Evolutionary conservation across 495 filamentous ascomycete species (phyloP), one percentile per base, ranked within the genome.

Genomic region (Pseudotulostoma volvatum): DNA sequence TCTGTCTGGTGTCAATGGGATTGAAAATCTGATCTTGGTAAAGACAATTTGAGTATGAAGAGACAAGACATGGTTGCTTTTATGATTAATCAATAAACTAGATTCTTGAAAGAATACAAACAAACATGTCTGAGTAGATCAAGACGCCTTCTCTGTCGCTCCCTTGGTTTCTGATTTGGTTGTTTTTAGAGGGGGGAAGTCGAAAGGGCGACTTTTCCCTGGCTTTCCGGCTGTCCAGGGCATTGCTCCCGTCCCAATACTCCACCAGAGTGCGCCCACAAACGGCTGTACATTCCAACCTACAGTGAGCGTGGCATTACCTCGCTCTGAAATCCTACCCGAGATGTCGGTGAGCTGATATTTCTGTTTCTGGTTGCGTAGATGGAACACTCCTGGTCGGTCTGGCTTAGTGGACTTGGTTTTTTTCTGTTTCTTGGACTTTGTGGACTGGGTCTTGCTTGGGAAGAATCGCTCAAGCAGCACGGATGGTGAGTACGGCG

Each of bases 221-320:
- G 47, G 64, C 55, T 55, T 73, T 57, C 85, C 84, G 75, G 34
- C 60, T 41, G 43, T 84, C 71, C 51, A 67, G 46, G 51, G 77
- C 67, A 53, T 53, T 42, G 61, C 52, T 54, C 67, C 59, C 51
- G 73, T 51, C 14, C 52, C 50, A 47, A 55, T 52, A 54, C 73
- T 73, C 88, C 87, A 95, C 18, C 75, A 75, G 61, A 96, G 56
- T 16, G 78, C 63, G 15, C 90, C 90, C 15, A 96, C 84, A 84
- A 87, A 95, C 23, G 90, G 90, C 71, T 97, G 90, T 43, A 95
- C 81, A 67, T 94, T 95, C 77, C 87, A 97, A 40, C 84, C 75
- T 31, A 95, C 67, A 38, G 70, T 68, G 35, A 97, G 61, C 20
- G 73, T 79, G 39, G 86, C 83, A 61, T 93, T 80, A 30, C 63